Evolutionary conservation across 441 rosid species (phyloP).

Genomic region (Mallotus repandus): DNA sequence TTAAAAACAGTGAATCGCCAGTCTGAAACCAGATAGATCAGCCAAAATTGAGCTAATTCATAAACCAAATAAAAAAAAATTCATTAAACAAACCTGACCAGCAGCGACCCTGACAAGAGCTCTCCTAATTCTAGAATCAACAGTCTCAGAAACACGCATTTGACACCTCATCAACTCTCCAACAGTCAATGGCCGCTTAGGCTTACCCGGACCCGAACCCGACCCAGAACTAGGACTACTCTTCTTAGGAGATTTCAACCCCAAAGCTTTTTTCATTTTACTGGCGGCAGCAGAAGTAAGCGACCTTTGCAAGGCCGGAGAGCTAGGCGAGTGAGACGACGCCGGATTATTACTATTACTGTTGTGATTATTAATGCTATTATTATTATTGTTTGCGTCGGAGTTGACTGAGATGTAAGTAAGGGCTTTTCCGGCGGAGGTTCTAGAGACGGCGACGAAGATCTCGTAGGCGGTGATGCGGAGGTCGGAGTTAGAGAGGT

Average conservation of each 20-base stretch:
- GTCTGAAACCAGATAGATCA: neutral
- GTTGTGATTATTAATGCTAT: neutral
- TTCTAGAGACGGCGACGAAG: conserved; percentile 80
- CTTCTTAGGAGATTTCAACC: conserved; percentile 73
- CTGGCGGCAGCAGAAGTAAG: conserved; percentile 89
- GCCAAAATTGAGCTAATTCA: conserved; percentile 8
- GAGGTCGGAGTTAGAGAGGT: conserved; percentile 77
- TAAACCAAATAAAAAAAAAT: neutral
- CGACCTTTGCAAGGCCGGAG: conserved; percentile 69
- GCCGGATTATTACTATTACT: neutral
- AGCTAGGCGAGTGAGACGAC: conserved; percentile 30
- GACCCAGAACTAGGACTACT: conserved; percentile 64
- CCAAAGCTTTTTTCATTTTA: conserved; percentile 94
- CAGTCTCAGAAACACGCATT: conserved; percentile 73
- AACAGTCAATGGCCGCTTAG: conserved; percentile 64
- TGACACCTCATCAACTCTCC: conserved; percentile 93
- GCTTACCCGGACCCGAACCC: conserved; percentile 57
- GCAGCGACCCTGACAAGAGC: conserved; percentile 86
- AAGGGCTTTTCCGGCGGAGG: conserved; percentile 75
- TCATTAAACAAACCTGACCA: conserved; percentile 56
- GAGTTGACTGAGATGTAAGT: conserved; percentile 32
- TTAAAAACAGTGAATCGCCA: neutral
- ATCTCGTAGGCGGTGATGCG: conserved; percentile 84
- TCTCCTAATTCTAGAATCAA: conserved; percentile 83
- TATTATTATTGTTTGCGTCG: conserved; percentile 36